Conservation (phyloP, 305 asterid genomes). For the Petunia hybrid region DNA sequence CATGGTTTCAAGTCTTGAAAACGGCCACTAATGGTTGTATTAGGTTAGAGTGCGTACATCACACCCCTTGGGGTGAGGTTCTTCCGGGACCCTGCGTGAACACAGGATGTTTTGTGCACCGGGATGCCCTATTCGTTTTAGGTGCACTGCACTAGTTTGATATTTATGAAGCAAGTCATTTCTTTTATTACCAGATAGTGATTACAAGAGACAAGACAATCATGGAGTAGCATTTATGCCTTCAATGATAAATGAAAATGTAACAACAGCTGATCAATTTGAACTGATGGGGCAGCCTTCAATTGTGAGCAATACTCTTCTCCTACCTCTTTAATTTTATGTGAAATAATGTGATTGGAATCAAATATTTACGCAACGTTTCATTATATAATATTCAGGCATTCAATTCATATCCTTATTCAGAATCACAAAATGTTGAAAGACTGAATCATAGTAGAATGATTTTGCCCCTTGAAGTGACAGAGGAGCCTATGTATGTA, state of each 20-base stretch:
- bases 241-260: constrained; percentile 6
- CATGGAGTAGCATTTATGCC: background rate
- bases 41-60: too few species aligned
- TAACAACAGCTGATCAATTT: constrained; percentile 12
- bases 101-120: too few species aligned
- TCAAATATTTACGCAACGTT: background rate
- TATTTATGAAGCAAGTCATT: background rate
- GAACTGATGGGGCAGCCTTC: constrained; percentile 7
- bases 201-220: constrained; percentile 13
- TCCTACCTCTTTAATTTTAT: background rate
- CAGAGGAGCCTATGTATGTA: constrained; percentile 50
- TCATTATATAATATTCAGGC: background rate
- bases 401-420: constrained; percentile 17
- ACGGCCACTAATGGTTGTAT: too few species aligned
- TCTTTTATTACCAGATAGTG: background rate
- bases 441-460: constrained; percentile 35
- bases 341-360: background rate
- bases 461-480: constrained; percentile 44
- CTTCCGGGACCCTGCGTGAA: too few species aligned
- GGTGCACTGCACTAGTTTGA: too few species aligned
- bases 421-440: constrained; percentile 28
- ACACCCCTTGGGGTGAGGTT: too few species aligned
- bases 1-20: too few species aligned
- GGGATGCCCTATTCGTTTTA: too few species aligned
- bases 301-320: constrained; percentile 26